Conservation (phyloP, 2,329 filamentous ascomycete species). For the Fusarium sp. region DNA sequence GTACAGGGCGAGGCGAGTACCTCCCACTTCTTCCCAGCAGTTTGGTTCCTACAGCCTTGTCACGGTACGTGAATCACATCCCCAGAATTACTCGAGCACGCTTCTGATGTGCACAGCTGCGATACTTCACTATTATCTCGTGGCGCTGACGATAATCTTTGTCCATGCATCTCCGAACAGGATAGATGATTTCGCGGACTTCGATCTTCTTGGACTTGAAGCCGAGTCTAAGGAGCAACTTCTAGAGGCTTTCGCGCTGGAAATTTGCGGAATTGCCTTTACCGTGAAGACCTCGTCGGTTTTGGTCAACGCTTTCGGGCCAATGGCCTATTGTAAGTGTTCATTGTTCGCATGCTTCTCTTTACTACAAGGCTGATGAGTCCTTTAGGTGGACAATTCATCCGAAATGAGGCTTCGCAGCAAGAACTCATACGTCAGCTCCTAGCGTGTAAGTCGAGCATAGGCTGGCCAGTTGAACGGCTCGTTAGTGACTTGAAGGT, state of each 20-base stretch:
- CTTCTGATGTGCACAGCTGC: conserved; percentile 51
- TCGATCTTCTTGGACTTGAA: conserved; percentile 3
- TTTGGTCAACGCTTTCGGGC: conserved; percentile 62
- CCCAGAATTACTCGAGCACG: accelerated
- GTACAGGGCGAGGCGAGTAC: not conserved
- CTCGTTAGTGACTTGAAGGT: conserved; percentile 50
- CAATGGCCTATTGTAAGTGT: conserved; percentile 60
- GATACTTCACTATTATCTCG: conserved; percentile 58
- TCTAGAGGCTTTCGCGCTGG: conserved; percentile 52
- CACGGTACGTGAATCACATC: conserved; percentile 53
- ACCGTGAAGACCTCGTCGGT: conserved; percentile 58
- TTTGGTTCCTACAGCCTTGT: conserved; percentile 57
- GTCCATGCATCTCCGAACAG: conserved; percentile 23
- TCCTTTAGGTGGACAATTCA: conserved; percentile 49
- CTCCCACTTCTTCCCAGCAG: conserved; percentile 50
- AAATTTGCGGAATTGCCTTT: conserved; percentile 60
- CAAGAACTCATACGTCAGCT: conserved; percentile 52
- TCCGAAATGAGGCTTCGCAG: conserved; percentile 44
- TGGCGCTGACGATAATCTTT: conserved; percentile 52
- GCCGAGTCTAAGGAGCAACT: conserved; percentile 36
- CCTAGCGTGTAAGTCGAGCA: conserved; percentile 51
- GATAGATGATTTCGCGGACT: conserved; percentile 3
- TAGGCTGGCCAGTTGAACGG: conserved; percentile 56
- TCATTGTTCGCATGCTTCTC: too few relatives aligned
- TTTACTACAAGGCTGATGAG: not conserved